These are phyloP conservation scores for Hagleromyces aurorensis DNA, from an alignment of 805 yeast species.

Conservation along the genomic window DNA sequence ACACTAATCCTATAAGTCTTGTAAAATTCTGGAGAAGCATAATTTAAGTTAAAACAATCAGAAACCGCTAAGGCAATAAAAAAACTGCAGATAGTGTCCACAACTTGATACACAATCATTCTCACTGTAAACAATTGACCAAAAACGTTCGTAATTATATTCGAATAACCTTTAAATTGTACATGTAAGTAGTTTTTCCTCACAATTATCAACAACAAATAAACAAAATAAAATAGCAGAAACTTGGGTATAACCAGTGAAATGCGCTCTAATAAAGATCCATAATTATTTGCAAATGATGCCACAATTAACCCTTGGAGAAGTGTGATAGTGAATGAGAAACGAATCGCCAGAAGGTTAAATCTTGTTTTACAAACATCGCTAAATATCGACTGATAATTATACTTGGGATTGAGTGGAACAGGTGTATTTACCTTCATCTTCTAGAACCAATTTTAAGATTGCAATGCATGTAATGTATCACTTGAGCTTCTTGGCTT, in stretches of 20 bases:
- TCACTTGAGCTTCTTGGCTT: constrained; percentile 1
- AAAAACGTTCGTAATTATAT: constrained; percentile 14
- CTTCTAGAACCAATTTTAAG: not conserved
- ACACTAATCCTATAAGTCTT: constrained; percentile 23
- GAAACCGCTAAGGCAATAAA: constrained; percentile 19
- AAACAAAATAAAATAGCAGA: constrained; percentile 23
- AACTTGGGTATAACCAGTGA: constrained; percentile 25
- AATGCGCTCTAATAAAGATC: constrained; percentile 19
- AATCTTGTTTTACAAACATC: constrained; percentile 36
- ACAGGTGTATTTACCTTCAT: constrained; percentile 11
- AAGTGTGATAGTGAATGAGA: constrained; percentile 28
- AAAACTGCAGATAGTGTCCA: constrained; percentile 17
- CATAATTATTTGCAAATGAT: constrained; percentile 12
- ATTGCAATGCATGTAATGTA: constrained; percentile 1
- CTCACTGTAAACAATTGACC: constrained; percentile 30
- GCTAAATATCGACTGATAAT: constrained; percentile 34
- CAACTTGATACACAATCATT: constrained; percentile 19
- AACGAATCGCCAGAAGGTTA: constrained; percentile 32
- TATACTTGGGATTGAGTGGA: constrained; percentile 22
- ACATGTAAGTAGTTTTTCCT: constrained; percentile 37
- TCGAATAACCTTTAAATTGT: constrained; percentile 26
- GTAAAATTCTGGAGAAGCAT: constrained; percentile 9
- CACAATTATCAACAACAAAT: constrained; percentile 31
- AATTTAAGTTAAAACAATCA: constrained; percentile 14
- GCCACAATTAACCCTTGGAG: constrained; percentile 22